Conservation (phyloP, 148 eudicot species). For the Silene conica region DNA sequence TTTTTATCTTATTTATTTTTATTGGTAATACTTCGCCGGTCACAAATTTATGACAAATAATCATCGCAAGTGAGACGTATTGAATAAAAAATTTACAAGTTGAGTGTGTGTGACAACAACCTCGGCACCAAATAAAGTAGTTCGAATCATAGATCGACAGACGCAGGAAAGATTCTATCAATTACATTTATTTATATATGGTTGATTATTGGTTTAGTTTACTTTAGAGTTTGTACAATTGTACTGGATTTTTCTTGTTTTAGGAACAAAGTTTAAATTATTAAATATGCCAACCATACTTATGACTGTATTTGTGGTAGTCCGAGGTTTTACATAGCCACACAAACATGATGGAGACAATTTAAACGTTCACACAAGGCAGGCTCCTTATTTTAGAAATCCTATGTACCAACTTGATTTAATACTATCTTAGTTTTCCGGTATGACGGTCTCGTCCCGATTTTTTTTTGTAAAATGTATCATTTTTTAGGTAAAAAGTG, state of each 20-base stretch:
- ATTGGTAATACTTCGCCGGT: too few relatives aligned
- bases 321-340: conserved; percentile 22
- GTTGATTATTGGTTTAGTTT: too few relatives aligned
- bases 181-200: neutral
- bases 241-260: conserved; percentile 1
- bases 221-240: too few relatives aligned
- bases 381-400: too few relatives aligned
- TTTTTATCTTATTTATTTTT: too few relatives aligned
- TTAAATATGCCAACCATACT: neutral
- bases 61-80: too few relatives aligned
- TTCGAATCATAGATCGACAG: neutral
- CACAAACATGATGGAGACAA: conserved; percentile 14
- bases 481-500: too few relatives aligned
- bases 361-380: neutral
- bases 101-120: neutral
- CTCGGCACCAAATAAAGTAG: neutral
- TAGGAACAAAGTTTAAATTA: neutral
- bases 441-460: too few relatives aligned
- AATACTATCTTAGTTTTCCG: too few relatives aligned
- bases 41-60: too few relatives aligned
- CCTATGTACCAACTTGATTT: too few relatives aligned
- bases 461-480: too few relatives aligned
- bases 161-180: neutral
- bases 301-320: conserved; percentile 12
- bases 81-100: neutral